Evolutionary conservation across 2,329 filamentous ascomycete genomes (phyloP), one percentile per base, ranked within the genome.

Genomic region (Pestalotiopsis sp.): DNA sequence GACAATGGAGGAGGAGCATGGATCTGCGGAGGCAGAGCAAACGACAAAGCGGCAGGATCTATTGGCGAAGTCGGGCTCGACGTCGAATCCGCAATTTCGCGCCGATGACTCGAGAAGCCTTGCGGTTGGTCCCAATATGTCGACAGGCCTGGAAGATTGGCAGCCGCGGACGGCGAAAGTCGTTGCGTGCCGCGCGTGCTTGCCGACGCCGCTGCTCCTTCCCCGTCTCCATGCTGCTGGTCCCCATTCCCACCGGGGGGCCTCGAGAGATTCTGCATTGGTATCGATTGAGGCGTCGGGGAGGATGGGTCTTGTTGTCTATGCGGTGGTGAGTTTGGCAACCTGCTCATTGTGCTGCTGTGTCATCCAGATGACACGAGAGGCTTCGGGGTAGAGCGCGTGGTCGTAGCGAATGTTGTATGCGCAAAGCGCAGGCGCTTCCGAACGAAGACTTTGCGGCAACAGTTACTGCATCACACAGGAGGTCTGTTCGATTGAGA

Each of bases 231-330:
- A 49, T 57, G 23, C 17, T 25, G 14, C 61, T 52, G 11, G 27
- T 68, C 57, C 56, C 64, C 65, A 49, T 69, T 64, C 57, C 68
- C 68, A 31, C 68, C 68, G 13, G 68, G 65, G 31, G 65, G 57
- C 41, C 65, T 64, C 36, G 68, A 60, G 23, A 93, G 83, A 74
- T 91, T 88, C 79, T 90, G 90, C 69, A 95, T 83, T 69, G 92
- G 92, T 81, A 96, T 95, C 71, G 91, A 91, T 75, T 87, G 87
- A 69, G 84, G 82, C 68, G 75, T 73, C 49, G 80, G 77, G 60
- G 82, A 80, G 36, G 86, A 83, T 71, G 81, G 80, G 72, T 83
- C 81, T 70, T 83, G 80, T 69, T 83, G 80, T 64, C 82, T 69
- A 57, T 79, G 73, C 83, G 82, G 76, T 66, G 82, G 81, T 73